phyloP scores from a whole-genome alignment of 108 stramenopile species.

The Cyclotella baltica region DNA sequence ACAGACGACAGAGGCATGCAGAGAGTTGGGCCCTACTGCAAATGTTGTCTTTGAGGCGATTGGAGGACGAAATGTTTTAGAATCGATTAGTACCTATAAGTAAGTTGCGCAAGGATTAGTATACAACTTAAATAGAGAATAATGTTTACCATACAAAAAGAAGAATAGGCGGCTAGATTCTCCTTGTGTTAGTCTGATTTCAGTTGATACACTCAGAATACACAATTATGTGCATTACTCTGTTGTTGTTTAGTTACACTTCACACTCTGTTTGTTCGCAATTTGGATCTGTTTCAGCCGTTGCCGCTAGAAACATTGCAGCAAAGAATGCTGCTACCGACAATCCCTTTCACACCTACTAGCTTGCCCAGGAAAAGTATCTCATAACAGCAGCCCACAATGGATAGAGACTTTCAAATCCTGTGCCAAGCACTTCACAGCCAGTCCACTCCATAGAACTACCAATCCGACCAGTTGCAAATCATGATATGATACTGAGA shows the following conservation, averaged over 20 bases:
- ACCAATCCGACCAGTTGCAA: slow-evolving; percentile 42
- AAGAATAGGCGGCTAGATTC: too few species aligned
- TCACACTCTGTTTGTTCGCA: slow-evolving; percentile 57
- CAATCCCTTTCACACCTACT: slow-evolving; percentile 58
- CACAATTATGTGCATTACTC: too few species aligned
- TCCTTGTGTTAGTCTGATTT: neutral
- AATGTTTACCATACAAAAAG: too few species aligned
- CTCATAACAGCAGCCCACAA: slow-evolving; percentile 80
- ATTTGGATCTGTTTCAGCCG: slow-evolving; percentile 63
- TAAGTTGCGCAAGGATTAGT: too few species aligned
- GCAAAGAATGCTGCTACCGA: slow-evolving; percentile 71
- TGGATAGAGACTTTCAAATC: slow-evolving; percentile 83
- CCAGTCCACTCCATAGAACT: slow-evolving; percentile 72
- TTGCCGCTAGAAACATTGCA: slow-evolving; percentile 77
- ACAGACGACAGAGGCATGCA: slow-evolving; percentile 94
- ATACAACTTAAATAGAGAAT: too few species aligned
- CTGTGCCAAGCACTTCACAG: slow-evolving; percentile 77
- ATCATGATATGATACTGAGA: slow-evolving; percentile 26
- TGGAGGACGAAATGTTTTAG: slow-evolving; percentile 94
- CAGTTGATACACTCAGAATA: too few species aligned
- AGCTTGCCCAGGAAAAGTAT: slow-evolving; percentile 67
- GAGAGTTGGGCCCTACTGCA: slow-evolving; percentile 93
- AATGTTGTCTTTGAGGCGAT: slow-evolving; percentile 94
- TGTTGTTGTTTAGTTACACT: slow-evolving; percentile 25
- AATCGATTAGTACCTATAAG: too few species aligned